A percentile compares a stretch with the other conserved stretches of the same genome.
These are phyloP conservation scores for Pyrus hybrid DNA, from an alignment of 331 rosid genomes.

Conservation along the genomic window DNA sequence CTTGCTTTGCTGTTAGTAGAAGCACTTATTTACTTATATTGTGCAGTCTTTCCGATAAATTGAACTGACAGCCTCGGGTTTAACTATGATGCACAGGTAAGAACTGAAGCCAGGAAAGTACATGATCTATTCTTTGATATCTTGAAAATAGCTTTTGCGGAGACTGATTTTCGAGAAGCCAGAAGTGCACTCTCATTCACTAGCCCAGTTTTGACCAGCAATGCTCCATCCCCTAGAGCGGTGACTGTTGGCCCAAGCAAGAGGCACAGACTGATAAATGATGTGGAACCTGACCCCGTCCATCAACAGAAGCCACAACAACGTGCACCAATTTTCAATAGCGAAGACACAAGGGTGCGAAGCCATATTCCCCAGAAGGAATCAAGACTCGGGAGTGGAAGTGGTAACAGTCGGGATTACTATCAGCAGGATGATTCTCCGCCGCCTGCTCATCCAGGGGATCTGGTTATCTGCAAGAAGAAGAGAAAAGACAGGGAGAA, in stretches of 20 bases:
- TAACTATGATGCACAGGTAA: slow-evolving; percentile 50
- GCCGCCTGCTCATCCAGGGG: slow-evolving; percentile 83
- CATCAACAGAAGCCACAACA: slow-evolving; percentile 54
- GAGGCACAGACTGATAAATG: slow-evolving; percentile 54
- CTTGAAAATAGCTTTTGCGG: slow-evolving; percentile 83
- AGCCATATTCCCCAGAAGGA: slow-evolving; percentile 58
- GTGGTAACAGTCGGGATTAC: slow-evolving; percentile 51
- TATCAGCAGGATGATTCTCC: slow-evolving; percentile 56
- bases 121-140: slow-evolving; percentile 92
- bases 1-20: neutral
- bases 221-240: slow-evolving; percentile 53
- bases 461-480: slow-evolving; percentile 96
- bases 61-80: slow-evolving; percentile 13
- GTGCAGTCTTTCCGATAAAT: neutral
- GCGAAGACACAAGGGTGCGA: slow-evolving; percentile 59
- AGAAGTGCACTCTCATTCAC: slow-evolving; percentile 69
- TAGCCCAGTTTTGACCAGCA: slow-evolving; percentile 27
- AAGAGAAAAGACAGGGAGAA: slow-evolving; percentile 96
- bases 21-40: neutral
- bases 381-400: slow-evolving; percentile 51
- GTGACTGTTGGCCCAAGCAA: slow-evolving; percentile 47
- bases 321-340: slow-evolving; percentile 37
- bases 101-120: slow-evolving; percentile 91
- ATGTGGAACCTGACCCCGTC: slow-evolving; percentile 53
- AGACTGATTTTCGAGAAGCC: slow-evolving; percentile 80